Evolutionary conservation across 805 yeast genomes (phyloP), one percentile per base, ranked within the genome.

Genomic region (Grigorovia yakushimaensis): DNA sequence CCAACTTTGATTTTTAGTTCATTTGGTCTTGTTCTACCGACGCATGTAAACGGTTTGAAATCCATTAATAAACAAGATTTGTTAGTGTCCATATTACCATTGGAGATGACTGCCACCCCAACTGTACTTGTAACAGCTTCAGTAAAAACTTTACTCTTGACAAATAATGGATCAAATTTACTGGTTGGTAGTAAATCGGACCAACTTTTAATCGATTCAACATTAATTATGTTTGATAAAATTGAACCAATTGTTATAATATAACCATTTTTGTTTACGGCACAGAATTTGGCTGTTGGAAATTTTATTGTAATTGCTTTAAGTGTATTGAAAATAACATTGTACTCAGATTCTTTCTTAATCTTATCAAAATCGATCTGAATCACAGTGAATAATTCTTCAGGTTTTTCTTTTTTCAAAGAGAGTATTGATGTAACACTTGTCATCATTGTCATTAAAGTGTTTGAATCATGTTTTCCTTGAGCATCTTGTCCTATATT

Each of bases 1-100:
- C 70, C 70, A 1, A 66, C 56, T 47, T 60, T 64, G 6, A 65
- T 47, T 42, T 64, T 66, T 2, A 64, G 35, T 37, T 61, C 64
- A 39, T 59, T 51, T 2, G 61, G 54, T 37, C 52, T 55, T 27
- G 53, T 51, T 48, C 59, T 54, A 6, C 55, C 57, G 0, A 9
- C 7, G 33, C 50, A 42, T 8, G 53, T 51, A 36, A 62, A 59
- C 1, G 46, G 33, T 11, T 45, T 46, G 45, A 49, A 62, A 44
- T 62, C 54, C 53, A 47, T 50, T 17, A 61, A 47, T 18, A 64
- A 47, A 40, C 57, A 49, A 1, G 66, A 61, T 45, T 50, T 56
- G 2, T 47, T 49, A 3, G 35, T 47, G 36, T 59, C 58, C 60
- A 63, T 60, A 5, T 49, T 43, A 15, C 56, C 39, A 47, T 59